Conservation (phyloP, 192 early-diverging fungal genomes). For the Entomortierella lignicola region DNA sequence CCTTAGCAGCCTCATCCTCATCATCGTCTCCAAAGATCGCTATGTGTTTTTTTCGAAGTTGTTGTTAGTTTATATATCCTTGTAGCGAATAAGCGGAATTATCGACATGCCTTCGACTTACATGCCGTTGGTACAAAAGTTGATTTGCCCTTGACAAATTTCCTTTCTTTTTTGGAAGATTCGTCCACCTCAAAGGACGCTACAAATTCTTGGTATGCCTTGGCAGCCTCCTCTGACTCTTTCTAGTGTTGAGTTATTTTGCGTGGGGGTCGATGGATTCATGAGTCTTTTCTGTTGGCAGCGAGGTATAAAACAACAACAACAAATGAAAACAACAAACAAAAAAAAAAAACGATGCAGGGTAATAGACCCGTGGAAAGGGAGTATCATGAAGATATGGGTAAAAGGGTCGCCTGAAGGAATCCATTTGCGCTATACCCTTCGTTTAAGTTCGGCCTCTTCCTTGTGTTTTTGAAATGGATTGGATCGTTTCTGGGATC, state of each 20-base stretch:
- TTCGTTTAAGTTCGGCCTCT: conserved; percentile 75
- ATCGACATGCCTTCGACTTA: too few species aligned
- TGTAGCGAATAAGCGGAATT: too few species aligned
- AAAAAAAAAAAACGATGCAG: conserved; percentile 8
- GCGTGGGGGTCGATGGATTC: conserved; percentile 18
- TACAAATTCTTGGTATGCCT: conserved; percentile 83
- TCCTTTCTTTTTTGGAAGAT: conserved; percentile 47
- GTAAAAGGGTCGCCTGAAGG: conserved; percentile 1
- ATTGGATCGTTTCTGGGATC: conserved; percentile 73
- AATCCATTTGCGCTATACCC: conserved; percentile 59
- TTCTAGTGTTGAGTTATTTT: conserved; percentile 53
- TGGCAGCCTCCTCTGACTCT: conserved; percentile 83
- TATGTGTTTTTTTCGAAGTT: too few species aligned
- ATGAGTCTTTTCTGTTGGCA: conserved; percentile 35
- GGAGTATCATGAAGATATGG: background rate
- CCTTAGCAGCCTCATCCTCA: conserved; percentile 38
- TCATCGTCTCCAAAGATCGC: conserved; percentile 60
- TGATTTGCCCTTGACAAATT: conserved; percentile 64
- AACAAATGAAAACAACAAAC: background rate
- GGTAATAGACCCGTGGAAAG: background rate
- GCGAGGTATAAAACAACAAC: background rate
- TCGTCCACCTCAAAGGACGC: conserved; percentile 80
- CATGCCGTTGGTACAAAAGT: conserved; percentile 56
- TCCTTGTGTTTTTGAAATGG: conserved; percentile 83
- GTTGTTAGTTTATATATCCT: too few species aligned